Conservation (phyloP, 352 stramenopile genomes). For the Peronospora tabacina region DNA sequence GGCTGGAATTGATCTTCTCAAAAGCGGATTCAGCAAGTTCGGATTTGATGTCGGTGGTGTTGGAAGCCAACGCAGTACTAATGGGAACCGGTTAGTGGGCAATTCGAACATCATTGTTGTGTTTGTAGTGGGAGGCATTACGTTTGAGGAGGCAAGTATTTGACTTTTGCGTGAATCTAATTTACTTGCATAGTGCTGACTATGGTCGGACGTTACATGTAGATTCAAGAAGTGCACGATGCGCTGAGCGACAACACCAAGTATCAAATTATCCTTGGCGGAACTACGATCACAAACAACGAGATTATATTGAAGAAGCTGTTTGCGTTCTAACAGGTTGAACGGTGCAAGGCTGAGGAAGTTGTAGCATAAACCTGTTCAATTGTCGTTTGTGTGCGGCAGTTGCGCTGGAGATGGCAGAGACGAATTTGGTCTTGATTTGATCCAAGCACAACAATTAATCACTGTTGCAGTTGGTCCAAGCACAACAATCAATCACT, state of each 20-base stretch:
- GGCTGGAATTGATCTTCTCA: conserved; percentile 70
- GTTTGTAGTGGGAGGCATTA: conserved; percentile 74
- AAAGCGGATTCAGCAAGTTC: conserved; percentile 78
- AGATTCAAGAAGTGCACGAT: conserved; percentile 64
- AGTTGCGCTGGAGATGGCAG: neutral
- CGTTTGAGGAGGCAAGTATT: conserved; percentile 54
- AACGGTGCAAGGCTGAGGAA: neutral
- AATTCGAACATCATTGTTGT: conserved; percentile 44
- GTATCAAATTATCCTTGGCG: conserved; percentile 61
- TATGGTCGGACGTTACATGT: conserved; percentile 1
- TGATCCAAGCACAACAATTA: too few species aligned
- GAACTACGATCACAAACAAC: conserved; percentile 67
- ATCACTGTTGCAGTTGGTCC: too few species aligned
- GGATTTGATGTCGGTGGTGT: conserved; percentile 38
- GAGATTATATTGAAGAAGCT: conserved; percentile 55
- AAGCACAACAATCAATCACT: too few species aligned
- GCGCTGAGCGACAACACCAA: conserved; percentile 39
- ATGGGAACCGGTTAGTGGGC: conserved; percentile 26
- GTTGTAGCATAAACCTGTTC: neutral
- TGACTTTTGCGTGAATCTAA: neutral
- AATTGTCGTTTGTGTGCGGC: neutral
- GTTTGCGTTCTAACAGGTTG: conserved; percentile 24
- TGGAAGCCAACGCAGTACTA: conserved; percentile 13
- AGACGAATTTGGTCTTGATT: too few species aligned
- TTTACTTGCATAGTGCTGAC: neutral